Base-by-base conservation (phyloP, 768 basidiomycete genomes). In the Russula olivacea region DNA sequence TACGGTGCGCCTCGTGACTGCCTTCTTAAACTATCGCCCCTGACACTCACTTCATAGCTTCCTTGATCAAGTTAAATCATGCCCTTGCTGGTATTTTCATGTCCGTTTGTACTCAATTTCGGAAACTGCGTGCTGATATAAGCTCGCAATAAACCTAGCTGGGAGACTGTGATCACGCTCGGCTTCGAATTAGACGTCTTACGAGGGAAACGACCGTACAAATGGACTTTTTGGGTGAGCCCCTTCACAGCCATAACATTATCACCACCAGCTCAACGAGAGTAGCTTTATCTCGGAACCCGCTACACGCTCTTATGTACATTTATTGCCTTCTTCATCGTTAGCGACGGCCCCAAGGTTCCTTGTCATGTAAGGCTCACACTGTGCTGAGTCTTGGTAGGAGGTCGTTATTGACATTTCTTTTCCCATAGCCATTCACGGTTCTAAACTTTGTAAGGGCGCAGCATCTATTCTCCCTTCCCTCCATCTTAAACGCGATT, bases 281-380 rank as follows among this genome's bases (percentile, higher is more conserved):
- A 14, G 34, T 23, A 64, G 63, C 34, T 59, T 21, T 64, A 64
- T 10, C 53, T 64, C 4, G 63, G 63, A 34, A 54, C 52, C 9
- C 62, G 62, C 23, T 63, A 63, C 38, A 32, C 49, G 1, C 15
- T 21, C 14, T 36, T 60, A 25, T 4, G 53, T 25, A 23, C 51
- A 17, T 60, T 53, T 32, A 45, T 60, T 28, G 4, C 36, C 4
- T 53, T 53, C 17, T 52, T 60, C 21, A 36, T 60, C 28, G 30
- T 15, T n/a, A n/a, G 2, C 0, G 41, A 60, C 21, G 32, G 41
- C 30, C 15, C 40, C 32, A 17, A 12, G 3, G 15, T 45, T 17
- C 30, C 40, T 4, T 60, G 59, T 45, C 10, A 53, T 21, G 59
- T 60, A 34, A 45, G 40, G 8, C 9, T 36, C 32, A 10, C 19